Base-by-base conservation (phyloP, 2,329 filamentous ascomycete genomes). In the Neofusicoccum ribis region DNA sequence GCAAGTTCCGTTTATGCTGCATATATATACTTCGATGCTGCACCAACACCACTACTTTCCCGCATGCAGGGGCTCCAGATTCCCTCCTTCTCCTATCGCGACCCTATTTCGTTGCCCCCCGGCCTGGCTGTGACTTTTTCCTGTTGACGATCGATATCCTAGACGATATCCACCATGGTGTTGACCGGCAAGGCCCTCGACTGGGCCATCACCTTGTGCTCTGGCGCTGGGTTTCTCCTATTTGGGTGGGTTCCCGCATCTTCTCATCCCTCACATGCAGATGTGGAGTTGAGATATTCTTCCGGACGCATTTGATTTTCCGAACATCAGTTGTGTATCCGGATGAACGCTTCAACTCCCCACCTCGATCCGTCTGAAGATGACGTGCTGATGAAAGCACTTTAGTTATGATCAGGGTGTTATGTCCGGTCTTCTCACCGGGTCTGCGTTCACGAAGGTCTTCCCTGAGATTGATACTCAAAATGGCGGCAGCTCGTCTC, bases 401-500 rank as follows among this genome's bases (percentile, higher is more conserved):
- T 75, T 75, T 62, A 75, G 76, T 34, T 79, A 77, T 68, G 76
- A 78, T 66, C 76, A 79, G 59, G 76, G 77, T 56, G 76, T 79
- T n/a, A 77, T 79, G 74, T 71, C 71, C 17, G 73, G 74, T 65
- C 68, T 76, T 7, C 62, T 76, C 64, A 72, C 71, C 20, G 73
- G 73, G 4, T 67, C 69, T 54, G 71, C 73, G 0, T 76, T 76
- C 36, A 67, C 64, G 3, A 27, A 37, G 12, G 36, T 41, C 7
- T 65, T 65, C 27, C 63, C 63, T 39, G 52, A 41, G 7, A 65
- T 65, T 23, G 63, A 65, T n/a, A 65, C 63, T 12, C 51, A 76
- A 44, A 80, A 83, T 69, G 73, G 73, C 46, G 70, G 78, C 63
- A 82, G 82, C 67, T 78, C 81, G 11, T 81, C 76, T 5, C 73